Conservation (phyloP, 2,329 filamentous ascomycete genomes). For the Fusarium mexicanum region DNA sequence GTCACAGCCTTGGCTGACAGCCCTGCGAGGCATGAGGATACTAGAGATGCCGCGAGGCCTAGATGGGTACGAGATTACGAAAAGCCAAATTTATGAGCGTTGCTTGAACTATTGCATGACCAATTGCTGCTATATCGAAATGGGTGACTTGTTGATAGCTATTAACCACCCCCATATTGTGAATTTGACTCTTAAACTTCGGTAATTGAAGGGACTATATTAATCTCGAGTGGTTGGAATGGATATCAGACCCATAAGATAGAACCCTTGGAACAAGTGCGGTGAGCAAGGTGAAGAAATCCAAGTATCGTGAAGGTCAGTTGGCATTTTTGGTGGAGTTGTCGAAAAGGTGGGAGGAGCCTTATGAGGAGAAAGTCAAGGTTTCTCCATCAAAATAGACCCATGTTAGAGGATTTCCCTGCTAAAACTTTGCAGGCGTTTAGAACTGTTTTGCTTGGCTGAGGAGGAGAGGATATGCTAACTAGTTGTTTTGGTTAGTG, state of each 20-base stretch:
- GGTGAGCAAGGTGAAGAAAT: conserved; percentile 17
- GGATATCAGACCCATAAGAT: neutral
- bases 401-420: neutral
- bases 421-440: neutral
- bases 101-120: conserved; percentile 6
- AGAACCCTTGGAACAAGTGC: neutral
- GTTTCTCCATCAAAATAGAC: conserved; percentile 17
- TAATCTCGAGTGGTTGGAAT: neutral
- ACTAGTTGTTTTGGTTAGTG: neutral
- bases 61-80: conserved; percentile 65
- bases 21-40: conserved; percentile 68
- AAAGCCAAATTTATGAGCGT: conserved; percentile 25
- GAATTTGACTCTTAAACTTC: neutral
- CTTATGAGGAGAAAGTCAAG: conserved; percentile 23
- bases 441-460: neutral
- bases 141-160: neutral
- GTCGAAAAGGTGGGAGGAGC: conserved; percentile 28
- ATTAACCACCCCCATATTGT: conserved; percentile 4
- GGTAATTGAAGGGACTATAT: neutral
- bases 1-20: conserved; percentile 72
- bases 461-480: neutral
- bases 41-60: conserved; percentile 64
- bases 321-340: conserved; percentile 37
- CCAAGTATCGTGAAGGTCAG: conserved; percentile 34
- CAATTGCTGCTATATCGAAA: neutral